Conservation (phyloP, 345 rosid genomes). For the Eucalyptus pumila region DNA sequence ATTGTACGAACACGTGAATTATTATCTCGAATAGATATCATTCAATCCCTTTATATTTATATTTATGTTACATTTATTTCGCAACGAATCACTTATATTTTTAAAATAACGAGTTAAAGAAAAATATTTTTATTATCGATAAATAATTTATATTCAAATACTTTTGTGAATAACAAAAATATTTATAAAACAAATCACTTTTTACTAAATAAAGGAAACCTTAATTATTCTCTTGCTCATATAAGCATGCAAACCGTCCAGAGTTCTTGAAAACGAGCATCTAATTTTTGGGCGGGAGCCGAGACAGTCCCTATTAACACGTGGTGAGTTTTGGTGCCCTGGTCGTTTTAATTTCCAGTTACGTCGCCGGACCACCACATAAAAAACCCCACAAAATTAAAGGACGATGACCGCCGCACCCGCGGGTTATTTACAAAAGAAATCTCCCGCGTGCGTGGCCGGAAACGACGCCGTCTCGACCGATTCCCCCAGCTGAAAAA, state of each 20-base stretch:
- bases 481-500: background rate
- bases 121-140: background rate
- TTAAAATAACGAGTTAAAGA: background rate
- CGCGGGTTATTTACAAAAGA: background rate
- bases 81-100: accelerated
- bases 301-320: background rate
- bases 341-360: background rate
- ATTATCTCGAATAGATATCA: accelerated
- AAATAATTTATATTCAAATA: background rate
- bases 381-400: background rate
- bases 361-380: background rate
- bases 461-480: background rate
- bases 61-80: accelerated
- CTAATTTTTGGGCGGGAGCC: background rate
- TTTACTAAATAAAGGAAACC: background rate
- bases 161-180: background rate
- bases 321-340: background rate
- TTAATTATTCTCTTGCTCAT: background rate
- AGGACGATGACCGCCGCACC: background rate
- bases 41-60: accelerated
- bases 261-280: background rate
- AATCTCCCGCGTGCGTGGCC: background rate
- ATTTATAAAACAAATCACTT: background rate
- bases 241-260: background rate
- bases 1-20: background rate